Conservation (phyloP, 1,284 basidiomycete species). For the Puccinia horiana region DNA sequence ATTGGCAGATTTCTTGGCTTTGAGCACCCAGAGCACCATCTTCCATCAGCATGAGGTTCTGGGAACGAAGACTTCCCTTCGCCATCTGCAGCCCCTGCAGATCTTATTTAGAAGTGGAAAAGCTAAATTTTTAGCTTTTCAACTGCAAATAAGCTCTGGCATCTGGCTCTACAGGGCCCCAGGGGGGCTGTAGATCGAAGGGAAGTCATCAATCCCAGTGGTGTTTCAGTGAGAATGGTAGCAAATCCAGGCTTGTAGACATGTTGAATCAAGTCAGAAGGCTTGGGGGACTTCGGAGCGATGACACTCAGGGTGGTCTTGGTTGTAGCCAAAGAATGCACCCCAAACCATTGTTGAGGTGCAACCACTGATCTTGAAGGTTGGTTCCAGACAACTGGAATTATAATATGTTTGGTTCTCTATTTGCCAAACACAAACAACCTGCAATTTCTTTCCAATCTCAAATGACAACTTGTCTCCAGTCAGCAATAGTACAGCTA, state of each 20-base stretch:
- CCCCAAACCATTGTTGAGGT: slow-evolving; percentile 18
- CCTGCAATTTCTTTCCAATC: neutral
- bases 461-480: neutral
- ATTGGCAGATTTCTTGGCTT: neutral
- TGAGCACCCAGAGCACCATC: slow-evolving; percentile 24
- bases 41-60: slow-evolving; percentile 31
- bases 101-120: too few species aligned
- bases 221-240: neutral
- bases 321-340: neutral
- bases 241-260: neutral
- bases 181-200: too few species aligned
- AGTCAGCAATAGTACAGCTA: too few species aligned
- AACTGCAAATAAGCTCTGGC: too few species aligned
- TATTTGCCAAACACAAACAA: neutral
- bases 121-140: too few species aligned
- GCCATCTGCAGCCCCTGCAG: too few species aligned
- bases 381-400: neutral
- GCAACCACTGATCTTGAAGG: slow-evolving; percentile 4
- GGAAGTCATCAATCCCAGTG: too few species aligned
- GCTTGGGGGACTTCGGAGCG: neutral
- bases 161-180: too few species aligned
- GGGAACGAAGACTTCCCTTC: too few species aligned
- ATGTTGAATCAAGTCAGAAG: neutral
- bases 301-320: neutral
- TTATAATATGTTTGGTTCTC: neutral